Conservation (phyloP, 1,139 yeast genomes). For the Kodamaea fungicola region DNA sequence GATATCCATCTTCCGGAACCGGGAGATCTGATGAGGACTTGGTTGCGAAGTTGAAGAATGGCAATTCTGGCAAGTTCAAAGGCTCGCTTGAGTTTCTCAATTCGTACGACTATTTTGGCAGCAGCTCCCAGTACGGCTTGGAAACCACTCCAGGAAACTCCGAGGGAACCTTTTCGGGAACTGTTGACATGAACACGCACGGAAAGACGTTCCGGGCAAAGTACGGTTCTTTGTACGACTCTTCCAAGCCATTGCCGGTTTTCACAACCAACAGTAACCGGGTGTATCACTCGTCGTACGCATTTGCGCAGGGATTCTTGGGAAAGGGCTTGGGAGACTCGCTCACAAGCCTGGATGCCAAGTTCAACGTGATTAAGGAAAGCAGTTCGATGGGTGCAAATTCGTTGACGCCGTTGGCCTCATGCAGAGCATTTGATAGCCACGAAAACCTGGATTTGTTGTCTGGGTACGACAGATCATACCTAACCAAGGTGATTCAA, state of each 20-base stretch:
- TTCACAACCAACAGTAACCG: slow-evolving; percentile 29
- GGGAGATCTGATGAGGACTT: slow-evolving; percentile 21
- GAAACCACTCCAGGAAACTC: slow-evolving; percentile 29
- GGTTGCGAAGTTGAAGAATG: slow-evolving; percentile 18
- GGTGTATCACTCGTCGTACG: slow-evolving; percentile 26
- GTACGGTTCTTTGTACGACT: slow-evolving; percentile 23
- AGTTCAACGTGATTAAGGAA: slow-evolving; percentile 13
- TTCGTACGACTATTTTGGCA: slow-evolving; percentile 9
- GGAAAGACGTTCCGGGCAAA: slow-evolving; percentile 30
- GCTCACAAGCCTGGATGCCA: slow-evolving; percentile 1
- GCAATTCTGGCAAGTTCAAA: slow-evolving; percentile 6
- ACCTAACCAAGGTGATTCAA: slow-evolving; percentile 16
- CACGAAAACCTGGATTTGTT: slow-evolving; percentile 8
- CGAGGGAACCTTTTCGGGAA: slow-evolving; percentile 24
- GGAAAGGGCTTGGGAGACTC: slow-evolving; percentile 4
- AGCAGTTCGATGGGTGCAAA: slow-evolving; percentile 23
- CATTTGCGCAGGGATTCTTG: slow-evolving; percentile 26
- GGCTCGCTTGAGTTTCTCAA: slow-evolving; percentile 6
- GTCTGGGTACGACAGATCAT: not conserved
- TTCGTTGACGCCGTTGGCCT: slow-evolving; percentile 28
- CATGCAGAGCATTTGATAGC: slow-evolving; percentile 17
- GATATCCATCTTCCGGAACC: slow-evolving; percentile 27
- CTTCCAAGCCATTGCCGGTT: slow-evolving; percentile 20
- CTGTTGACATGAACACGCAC: slow-evolving; percentile 17
- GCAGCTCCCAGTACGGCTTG: slow-evolving; percentile 11